A percentile compares a stretch with the other conserved stretches of the same genome.
phyloP scores from a whole-genome alignment of 163 green algal genomes.

The Volvox carteri region DNA sequence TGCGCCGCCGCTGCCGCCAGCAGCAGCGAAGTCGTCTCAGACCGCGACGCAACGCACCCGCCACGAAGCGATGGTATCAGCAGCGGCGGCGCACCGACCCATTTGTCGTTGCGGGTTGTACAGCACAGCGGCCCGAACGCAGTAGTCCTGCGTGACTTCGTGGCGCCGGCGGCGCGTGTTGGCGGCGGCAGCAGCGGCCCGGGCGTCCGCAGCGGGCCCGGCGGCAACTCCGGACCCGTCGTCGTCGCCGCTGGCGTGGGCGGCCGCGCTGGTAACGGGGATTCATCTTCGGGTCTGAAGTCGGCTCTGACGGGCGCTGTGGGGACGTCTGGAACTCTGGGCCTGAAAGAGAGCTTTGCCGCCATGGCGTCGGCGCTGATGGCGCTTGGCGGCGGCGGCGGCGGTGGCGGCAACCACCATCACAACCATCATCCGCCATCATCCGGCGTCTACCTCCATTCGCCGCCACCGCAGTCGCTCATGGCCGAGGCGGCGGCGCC shows the following conservation, averaged over 20 bases:
- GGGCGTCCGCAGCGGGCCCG: not conserved
- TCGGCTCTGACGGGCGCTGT: too few relatives aligned
- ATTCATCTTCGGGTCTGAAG: not conserved
- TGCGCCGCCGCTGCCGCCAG: not conserved
- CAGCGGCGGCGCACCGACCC: not conserved
- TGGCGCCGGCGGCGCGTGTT: not conserved
- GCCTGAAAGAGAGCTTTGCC: not conserved
- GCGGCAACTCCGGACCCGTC: not conserved
- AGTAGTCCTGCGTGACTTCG: not conserved
- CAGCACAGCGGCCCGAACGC: not conserved
- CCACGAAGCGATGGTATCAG: not conserved
- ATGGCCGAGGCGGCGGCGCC: not conserved
- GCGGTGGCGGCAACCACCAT: not conserved
- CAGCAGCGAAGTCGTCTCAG: not conserved
- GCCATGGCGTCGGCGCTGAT: not conserved
- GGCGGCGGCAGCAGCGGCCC: slow-evolving; percentile 3
- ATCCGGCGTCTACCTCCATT: not conserved
- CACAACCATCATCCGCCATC: not conserved
- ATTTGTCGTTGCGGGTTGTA: not conserved
- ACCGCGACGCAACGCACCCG: too few relatives aligned
- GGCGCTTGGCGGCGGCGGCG: not conserved
- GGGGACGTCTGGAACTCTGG: not conserved
- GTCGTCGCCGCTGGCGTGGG: not conserved
- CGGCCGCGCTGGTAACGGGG: not conserved
- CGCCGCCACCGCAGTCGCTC: not conserved